These are phyloP conservation scores for Passiflora organensis DNA, from an alignment of 345 rosid species.

Conservation along the genomic window DNA sequence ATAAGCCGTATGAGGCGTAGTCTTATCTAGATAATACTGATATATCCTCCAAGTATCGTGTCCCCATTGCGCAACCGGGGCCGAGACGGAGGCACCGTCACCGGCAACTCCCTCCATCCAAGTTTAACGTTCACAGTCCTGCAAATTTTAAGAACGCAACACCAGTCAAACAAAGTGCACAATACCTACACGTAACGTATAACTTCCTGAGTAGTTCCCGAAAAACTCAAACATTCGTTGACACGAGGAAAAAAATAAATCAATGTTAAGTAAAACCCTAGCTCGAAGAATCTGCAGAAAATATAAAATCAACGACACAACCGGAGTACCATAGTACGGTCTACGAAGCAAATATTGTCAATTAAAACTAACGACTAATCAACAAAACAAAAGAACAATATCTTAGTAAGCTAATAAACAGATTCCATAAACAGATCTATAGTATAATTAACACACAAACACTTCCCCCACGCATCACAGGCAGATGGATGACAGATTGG, in stretches of 20 bases:
- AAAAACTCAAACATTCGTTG: no score
- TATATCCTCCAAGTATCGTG: conserved; percentile 73
- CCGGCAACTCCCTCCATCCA: conserved; percentile 77
- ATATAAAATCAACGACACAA: no score
- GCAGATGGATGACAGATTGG: not conserved
- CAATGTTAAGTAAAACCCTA: not conserved
- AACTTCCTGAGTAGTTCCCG: no score
- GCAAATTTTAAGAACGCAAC: no score
- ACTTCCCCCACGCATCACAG: no score
- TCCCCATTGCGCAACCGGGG: conserved; percentile 61
- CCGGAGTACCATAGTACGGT: no score
- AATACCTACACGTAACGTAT: no score
- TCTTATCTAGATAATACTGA: conserved; percentile 86
- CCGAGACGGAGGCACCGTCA: no score
- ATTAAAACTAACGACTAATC: no score
- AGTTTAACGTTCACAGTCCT: conserved; percentile 29
- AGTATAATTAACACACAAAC: not conserved
- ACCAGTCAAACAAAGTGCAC: no score
- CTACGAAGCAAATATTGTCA: no score
- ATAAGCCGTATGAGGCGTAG: conserved; percentile 67
- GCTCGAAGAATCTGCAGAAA: no score
- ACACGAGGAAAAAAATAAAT: not conserved
- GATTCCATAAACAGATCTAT: conserved; percentile 15
- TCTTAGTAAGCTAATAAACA: conserved; percentile 12
- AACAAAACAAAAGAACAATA: conserved; percentile 2